Conservation (phyloP, 2,329 filamentous ascomycete genomes). For the Fusarium graminum region DNA sequence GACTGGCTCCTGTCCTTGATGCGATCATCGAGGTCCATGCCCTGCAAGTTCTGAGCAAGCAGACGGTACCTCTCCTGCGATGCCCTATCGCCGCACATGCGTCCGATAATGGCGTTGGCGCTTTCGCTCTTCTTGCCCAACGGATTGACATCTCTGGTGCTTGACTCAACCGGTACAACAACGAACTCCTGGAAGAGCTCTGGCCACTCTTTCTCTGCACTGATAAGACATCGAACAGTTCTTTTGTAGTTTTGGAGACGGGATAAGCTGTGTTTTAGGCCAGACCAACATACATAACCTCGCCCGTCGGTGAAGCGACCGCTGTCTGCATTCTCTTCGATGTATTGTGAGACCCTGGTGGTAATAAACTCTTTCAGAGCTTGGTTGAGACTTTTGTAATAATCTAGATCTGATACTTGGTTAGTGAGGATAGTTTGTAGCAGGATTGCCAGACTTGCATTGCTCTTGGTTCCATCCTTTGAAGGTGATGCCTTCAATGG, state of each 20-base stretch:
- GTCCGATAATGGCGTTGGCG: conserved; percentile 42
- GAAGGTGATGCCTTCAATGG: conserved; percentile 1
- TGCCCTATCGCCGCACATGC: conserved; percentile 31
- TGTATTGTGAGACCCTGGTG: neutral
- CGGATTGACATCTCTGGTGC: conserved; percentile 27
- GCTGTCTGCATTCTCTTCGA: conserved; percentile 23
- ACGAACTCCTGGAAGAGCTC: conserved; percentile 51
- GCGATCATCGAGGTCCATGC: conserved; percentile 41
- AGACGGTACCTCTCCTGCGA: conserved; percentile 14
- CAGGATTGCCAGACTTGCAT: neutral
- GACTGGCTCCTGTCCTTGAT: conserved; percentile 31
- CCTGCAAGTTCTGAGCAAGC: conserved; percentile 42
- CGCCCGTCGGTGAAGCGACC: conserved; percentile 35
- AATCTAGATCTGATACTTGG: conserved; percentile 9
- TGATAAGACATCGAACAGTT: conserved; percentile 35
- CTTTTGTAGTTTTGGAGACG: conserved; percentile 46
- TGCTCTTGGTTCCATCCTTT: neutral
- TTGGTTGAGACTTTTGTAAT: conserved; percentile 1
- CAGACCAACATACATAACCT: conserved; percentile 46
- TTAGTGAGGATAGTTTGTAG: neutral
- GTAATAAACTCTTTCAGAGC: conserved; percentile 24
- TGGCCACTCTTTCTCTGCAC: conserved; percentile 45
- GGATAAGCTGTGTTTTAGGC: conserved; percentile 49
- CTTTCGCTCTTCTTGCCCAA: conserved; percentile 34
- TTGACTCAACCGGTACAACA: conserved; percentile 49